Conservation (phyloP, 805 yeast species). For the Saccharomycopsis javanensis region DNA sequence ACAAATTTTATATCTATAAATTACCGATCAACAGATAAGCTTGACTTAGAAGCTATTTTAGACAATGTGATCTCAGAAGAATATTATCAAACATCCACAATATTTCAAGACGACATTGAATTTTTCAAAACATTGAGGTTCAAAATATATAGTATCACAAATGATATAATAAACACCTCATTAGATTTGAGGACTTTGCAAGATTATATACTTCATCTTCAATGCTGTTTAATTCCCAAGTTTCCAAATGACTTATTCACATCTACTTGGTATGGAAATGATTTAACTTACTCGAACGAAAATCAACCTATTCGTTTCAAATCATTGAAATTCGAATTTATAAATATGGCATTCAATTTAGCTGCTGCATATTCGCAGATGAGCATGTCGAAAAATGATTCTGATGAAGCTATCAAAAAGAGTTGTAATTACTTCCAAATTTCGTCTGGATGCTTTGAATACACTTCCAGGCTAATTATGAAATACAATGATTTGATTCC, state of each 20-base stretch:
- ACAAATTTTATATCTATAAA: constrained; percentile 43
- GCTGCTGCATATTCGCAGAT: constrained; percentile 52
- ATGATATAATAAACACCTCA: constrained; percentile 28
- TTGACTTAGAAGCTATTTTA: constrained; percentile 33
- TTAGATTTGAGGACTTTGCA: constrained; percentile 31
- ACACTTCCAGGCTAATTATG: constrained; percentile 23
- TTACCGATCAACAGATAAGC: constrained; percentile 35
- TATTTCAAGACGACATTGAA: constrained; percentile 34
- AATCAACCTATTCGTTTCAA: constrained; percentile 36
- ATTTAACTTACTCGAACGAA: constrained; percentile 24
- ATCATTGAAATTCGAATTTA: constrained; percentile 50
- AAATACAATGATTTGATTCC: constrained; percentile 13
- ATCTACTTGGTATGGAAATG: constrained; percentile 51
- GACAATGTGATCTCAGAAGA: constrained; percentile 39
- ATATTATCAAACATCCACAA: constrained; percentile 34
- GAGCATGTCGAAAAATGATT: constrained; percentile 32
- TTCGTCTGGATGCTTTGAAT: constrained; percentile 59
- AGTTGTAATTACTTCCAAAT: constrained; percentile 58
- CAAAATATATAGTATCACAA: constrained; percentile 21
- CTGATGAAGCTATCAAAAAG: constrained; percentile 46
- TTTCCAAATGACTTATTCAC: constrained; percentile 54
- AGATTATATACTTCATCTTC: constrained; percentile 40
- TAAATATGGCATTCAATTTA: constrained; percentile 57
- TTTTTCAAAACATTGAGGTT: constrained; percentile 37
- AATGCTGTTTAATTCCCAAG: constrained; percentile 35